These are phyloP conservation scores for Rubia peregrina DNA, from an alignment of 305 asterid species.

Conservation along the genomic window DNA sequence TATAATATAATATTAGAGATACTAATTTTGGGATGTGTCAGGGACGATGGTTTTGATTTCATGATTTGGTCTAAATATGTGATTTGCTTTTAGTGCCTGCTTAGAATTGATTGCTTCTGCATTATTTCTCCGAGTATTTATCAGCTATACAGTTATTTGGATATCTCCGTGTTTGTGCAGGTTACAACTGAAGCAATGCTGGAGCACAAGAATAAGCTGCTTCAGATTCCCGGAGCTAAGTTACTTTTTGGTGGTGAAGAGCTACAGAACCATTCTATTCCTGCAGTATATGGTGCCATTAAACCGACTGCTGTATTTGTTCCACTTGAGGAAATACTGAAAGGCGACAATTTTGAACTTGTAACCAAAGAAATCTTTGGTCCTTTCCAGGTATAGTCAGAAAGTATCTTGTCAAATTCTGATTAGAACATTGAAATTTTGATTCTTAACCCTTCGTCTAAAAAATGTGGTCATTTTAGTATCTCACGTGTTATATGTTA, in stretches of 20 bases:
- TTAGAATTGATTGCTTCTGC: background rate
- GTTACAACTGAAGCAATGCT: constrained; percentile 79
- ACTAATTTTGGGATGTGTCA: background rate
- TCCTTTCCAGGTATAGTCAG: constrained; percentile 76
- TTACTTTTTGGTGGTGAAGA: constrained; percentile 84
- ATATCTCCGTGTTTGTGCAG: constrained; percentile 28
- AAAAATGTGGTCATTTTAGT: background rate
- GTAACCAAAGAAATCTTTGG: constrained; percentile 88
- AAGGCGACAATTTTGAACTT: constrained; percentile 57
- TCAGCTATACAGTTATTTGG: background rate
- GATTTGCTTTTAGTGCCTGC: background rate
- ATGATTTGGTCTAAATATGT: background rate
- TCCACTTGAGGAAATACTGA: constrained; percentile 82
- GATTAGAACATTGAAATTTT: background rate
- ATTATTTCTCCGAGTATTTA: background rate
- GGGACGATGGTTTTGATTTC: background rate
- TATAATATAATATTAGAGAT: background rate
- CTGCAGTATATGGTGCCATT: constrained; percentile 79
- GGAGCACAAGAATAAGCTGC: constrained; percentile 58
- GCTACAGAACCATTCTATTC: constrained; percentile 72
- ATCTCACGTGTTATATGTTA: background rate
- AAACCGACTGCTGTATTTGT: constrained; percentile 89
- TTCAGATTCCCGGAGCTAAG: constrained; percentile 72
- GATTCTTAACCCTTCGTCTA: background rate
- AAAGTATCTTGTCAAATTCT: background rate